phyloP scores from a whole-genome alignment of 163 green algal species.

The Botryococcus braunii region DNA sequence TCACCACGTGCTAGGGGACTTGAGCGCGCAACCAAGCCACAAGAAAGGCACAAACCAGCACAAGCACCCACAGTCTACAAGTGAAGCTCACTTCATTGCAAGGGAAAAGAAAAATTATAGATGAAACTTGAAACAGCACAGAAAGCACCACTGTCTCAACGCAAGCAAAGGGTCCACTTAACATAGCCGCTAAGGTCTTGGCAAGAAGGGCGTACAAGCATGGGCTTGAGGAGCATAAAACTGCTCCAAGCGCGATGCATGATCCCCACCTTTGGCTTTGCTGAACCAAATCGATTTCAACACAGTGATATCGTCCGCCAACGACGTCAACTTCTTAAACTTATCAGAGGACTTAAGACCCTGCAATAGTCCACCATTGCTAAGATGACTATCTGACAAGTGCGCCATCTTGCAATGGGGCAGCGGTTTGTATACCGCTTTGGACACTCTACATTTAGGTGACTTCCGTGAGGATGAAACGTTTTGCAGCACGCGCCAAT shows the following conservation, averaged over 20 bases:
- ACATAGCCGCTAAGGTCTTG: not conserved
- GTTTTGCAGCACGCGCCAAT: no score
- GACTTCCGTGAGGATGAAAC: no score
- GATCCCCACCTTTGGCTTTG: conserved; percentile 35
- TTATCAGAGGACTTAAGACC: not conserved
- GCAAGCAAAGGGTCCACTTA: not conserved
- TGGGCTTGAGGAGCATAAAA: conserved; percentile 77
- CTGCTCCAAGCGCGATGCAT: conserved; percentile 68
- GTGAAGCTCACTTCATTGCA: not conserved
- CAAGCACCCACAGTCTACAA: not conserved
- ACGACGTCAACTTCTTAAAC: not conserved
- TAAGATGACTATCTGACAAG: not conserved
- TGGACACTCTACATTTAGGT: no score
- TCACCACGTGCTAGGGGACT: not conserved
- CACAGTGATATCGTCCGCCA: conserved; percentile 3
- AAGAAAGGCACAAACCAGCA: not conserved
- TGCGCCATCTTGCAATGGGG: not conserved
- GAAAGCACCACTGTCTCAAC: not conserved
- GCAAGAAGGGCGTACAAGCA: conserved; percentile 38
- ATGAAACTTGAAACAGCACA: not conserved
- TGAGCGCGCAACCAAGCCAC: not conserved
- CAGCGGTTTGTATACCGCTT: no score
- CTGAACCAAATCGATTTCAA: conserved; percentile 14
- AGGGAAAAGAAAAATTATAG: not conserved
- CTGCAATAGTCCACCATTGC: no score